Evolutionary conservation across 257 asterid species (phyloP).

Genomic region (Henckelia pumila): DNA sequence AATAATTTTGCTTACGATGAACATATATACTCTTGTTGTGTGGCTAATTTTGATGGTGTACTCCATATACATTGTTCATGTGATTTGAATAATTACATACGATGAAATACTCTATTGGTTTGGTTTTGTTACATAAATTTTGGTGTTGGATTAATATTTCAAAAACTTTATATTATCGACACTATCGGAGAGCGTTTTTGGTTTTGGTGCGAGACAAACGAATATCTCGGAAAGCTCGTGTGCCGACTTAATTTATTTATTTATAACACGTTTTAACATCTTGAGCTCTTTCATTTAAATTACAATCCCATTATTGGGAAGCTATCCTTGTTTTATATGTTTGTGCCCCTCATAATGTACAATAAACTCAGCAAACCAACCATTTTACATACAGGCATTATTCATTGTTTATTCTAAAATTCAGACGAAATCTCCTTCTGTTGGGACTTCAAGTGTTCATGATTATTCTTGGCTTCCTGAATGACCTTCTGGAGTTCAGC

Average conservation of each 20-base stretch:
- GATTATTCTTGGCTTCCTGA: slow-evolving; percentile 54
- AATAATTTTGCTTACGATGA: background rate
- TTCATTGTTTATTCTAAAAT: slow-evolving; percentile 15
- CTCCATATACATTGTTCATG: background rate
- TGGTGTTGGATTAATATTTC: background rate
- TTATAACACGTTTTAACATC: too few relatives aligned
- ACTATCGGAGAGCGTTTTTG: too few relatives aligned
- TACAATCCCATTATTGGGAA: too few relatives aligned
- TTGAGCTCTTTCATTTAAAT: too few relatives aligned
- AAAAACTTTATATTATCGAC: too few relatives aligned
- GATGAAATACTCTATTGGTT: background rate
- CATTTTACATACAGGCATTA: slow-evolving; percentile 1
- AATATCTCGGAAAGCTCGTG: too few relatives aligned
- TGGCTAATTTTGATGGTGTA: background rate
- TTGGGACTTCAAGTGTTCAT: slow-evolving; percentile 40
- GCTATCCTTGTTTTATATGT: too few relatives aligned
- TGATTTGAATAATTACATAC: background rate
- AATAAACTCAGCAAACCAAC: background rate
- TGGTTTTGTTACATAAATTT: slow-evolving; percentile 17
- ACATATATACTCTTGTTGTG: background rate
- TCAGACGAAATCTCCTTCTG: slow-evolving; percentile 9
- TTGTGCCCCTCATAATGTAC: too few relatives aligned
- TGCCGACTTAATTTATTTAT: too few relatives aligned
- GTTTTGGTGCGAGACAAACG: too few relatives aligned
- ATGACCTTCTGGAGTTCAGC: slow-evolving; percentile 52